Evolutionary conservation across 108 stramenopile species (phyloP).

Genomic region (Nitzschia palea): DNA sequence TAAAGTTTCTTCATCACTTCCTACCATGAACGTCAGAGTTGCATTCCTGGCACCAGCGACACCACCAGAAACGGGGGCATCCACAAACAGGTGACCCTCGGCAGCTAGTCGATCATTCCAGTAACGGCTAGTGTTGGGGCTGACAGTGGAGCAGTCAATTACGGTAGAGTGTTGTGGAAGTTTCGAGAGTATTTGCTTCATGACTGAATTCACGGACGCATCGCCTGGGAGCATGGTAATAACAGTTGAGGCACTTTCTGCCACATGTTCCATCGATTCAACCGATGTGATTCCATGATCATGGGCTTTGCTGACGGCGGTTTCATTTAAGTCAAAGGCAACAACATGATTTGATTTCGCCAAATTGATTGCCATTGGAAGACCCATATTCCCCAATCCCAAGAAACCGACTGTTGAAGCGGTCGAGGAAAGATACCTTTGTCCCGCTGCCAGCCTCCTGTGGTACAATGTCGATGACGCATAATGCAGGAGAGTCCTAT

Average conservation of each 20-base stretch:
- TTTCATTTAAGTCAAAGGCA: slow-evolving; percentile 43
- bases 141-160: slow-evolving; percentile 82
- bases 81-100: slow-evolving; percentile 42
- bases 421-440: slow-evolving; percentile 19
- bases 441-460: too few relatives aligned
- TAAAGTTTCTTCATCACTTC: slow-evolving; percentile 49
- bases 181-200: slow-evolving; percentile 20
- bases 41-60: slow-evolving; percentile 80
- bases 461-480: too few relatives aligned
- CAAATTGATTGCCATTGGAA: slow-evolving; percentile 82
- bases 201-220: slow-evolving; percentile 39
- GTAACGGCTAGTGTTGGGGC: slow-evolving; percentile 46
- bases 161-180: slow-evolving; percentile 31
- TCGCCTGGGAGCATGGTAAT: slow-evolving; percentile 81
- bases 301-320: slow-evolving; percentile 16
- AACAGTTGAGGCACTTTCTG: slow-evolving; percentile 34
- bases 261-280: slow-evolving; percentile 31
- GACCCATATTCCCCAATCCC: slow-evolving; percentile 94
- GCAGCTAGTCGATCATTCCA: slow-evolving; percentile 25
- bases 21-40: slow-evolving; percentile 95
- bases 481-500: too few relatives aligned
- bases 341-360: slow-evolving; percentile 23
- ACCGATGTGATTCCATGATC: not conserved
- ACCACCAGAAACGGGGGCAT: slow-evolving; percentile 87
- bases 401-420: slow-evolving; percentile 71